Percentiles rank a stretch among this genome's conserved stretches.
These are phyloP conservation scores for Phalaenopsis aphrodite DNA, from an alignment of 106 monocot genomes.

Conservation along the genomic window DNA sequence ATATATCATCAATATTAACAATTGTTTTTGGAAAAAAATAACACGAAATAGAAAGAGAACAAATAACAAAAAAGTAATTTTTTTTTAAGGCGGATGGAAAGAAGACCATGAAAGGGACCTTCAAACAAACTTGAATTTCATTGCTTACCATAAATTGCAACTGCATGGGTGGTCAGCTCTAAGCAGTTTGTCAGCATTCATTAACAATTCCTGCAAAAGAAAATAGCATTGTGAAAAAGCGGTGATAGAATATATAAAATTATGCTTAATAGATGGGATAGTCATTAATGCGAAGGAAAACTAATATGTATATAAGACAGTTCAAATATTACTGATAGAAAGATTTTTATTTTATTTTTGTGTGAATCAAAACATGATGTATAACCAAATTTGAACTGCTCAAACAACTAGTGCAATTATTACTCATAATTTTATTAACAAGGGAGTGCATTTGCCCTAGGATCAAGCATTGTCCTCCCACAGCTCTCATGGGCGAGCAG, in stretches of 20 bases:
- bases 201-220: slow-evolving; percentile 57
- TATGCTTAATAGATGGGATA: background rate
- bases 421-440: background rate
- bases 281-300: background rate
- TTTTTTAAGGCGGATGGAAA: background rate
- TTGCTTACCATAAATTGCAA: slow-evolving; percentile 60
- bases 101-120: background rate
- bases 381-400: background rate
- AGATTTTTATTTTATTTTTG: background rate
- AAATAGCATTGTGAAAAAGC: background rate
- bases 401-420: background rate
- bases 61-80: no score
- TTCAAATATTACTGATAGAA: background rate
- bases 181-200: slow-evolving; percentile 55
- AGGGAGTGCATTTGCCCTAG: background rate
- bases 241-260: background rate
- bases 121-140: background rate
- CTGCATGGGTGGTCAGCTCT: slow-evolving; percentile 58
- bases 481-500: no score
- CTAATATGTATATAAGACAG: background rate
- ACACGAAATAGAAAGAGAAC: no score
- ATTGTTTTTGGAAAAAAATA: no score
- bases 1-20: no score
- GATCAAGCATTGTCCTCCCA: no score
- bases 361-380: background rate